Base-by-base conservation (phyloP, 305 asterid genomes). In the Fraxinus angustifolia region DNA sequence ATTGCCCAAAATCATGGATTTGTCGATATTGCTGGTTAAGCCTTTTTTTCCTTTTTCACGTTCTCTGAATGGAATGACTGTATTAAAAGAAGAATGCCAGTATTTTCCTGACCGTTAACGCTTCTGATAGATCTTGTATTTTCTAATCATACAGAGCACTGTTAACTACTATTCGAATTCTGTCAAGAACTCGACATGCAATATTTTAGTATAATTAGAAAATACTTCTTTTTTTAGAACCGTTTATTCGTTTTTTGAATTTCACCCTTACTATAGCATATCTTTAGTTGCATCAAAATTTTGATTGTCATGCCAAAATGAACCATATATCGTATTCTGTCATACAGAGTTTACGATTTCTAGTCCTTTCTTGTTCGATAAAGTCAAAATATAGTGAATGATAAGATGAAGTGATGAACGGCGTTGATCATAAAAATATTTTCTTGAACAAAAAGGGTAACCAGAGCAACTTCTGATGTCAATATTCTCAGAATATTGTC, bases 21-120 rank as follows among this genome's bases (percentile, higher is more conserved):
- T 58, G 73, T 56, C 1, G 80, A 23, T 21, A 62, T 78, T 23
- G 76, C 31, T 36, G 42, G 75, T 65, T 78, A 78, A 2, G 74
- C 38, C 30, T 67, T 28, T 1, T 28, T 12, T 28, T 8, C 2
- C 8, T 40, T 7, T 36, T 36, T 36, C 7, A 0, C n/a, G n/a
- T n/a, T 34, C 28, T 14, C 19, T 34, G 19, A 26, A 78, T 4
- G 65, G 21, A 36, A 30, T 4, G 53, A 77, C 30, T 78, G 81
- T 77, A 62, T 77, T 45, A 34, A 78, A 23, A 53, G n/a, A 77
- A 53, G 38, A 38, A 23, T 53, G n/a, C 10, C 38, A 56, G 73
- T 56, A 3, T 26, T 65, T 33, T 16, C 3, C 33, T 53, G 14
- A 16, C 38, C 28, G 68, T 53, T 75, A 16, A 34, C 14, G 28